phyloP scores from a whole-genome alignment of 129 eudicot species.

The Gnaphalium uliginosum region DNA sequence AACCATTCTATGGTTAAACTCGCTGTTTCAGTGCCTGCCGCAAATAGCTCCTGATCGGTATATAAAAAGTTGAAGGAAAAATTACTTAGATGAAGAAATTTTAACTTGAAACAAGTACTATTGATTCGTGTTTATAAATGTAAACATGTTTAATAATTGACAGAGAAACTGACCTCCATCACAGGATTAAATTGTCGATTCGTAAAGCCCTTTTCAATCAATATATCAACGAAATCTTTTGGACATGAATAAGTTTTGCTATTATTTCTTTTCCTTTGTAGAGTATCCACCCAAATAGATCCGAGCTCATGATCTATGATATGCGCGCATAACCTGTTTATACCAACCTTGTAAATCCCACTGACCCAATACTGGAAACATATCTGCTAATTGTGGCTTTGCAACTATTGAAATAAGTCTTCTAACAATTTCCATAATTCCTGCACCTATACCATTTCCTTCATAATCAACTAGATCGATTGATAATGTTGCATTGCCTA shows the following conservation, averaged over 20 bases:
- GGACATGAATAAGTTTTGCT: not conserved
- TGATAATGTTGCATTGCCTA: conserved; percentile 30
- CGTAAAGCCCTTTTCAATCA: conserved; percentile 34
- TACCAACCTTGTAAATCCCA: conserved; percentile 38
- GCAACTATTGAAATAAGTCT: conserved; percentile 9
- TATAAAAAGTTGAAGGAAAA: too few species aligned
- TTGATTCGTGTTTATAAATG: not conserved
- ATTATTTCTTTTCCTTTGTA: conserved; percentile 14
- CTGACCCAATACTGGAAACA: conserved; percentile 34
- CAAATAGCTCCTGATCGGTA: conserved; percentile 4
- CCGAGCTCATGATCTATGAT: conserved; percentile 14
- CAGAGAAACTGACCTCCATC: conserved; percentile 11
- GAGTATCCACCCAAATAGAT: conserved; percentile 28
- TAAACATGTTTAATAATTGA: not conserved
- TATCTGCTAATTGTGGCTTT: conserved; percentile 34
- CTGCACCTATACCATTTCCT: conserved; percentile 23
- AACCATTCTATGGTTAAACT: conserved; percentile 20
- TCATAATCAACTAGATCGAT: conserved; percentile 34
- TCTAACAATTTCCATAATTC: conserved; percentile 19
- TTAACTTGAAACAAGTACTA: too few species aligned
- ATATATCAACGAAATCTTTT: conserved; percentile 19
- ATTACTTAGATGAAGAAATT: too few species aligned
- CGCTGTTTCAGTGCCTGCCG: conserved; percentile 5
- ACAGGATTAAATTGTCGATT: conserved; percentile 30
- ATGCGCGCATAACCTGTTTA: conserved; percentile 24